Evolutionary conservation across 2,329 filamentous ascomycete genomes (phyloP).

Genomic region (Exophiala sp.): DNA sequence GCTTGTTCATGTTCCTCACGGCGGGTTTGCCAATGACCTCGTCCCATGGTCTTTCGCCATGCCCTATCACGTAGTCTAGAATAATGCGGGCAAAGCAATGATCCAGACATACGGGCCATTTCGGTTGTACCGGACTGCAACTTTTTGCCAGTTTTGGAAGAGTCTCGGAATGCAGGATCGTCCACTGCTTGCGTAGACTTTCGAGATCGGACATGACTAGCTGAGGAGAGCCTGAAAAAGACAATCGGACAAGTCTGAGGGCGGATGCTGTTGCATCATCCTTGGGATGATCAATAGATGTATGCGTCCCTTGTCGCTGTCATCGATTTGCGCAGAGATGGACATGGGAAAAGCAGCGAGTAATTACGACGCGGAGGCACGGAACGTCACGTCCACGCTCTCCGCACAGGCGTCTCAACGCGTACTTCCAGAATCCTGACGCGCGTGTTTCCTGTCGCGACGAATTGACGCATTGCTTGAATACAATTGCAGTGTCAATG

Average conservation of each 20-base stretch:
- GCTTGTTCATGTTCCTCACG: conserved; percentile 39
- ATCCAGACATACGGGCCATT: conserved; percentile 39
- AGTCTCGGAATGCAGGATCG: conserved; percentile 25
- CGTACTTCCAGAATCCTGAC: not conserved
- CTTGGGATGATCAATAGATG: too few species aligned
- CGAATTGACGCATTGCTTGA: too few species aligned
- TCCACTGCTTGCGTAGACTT: conserved; percentile 24
- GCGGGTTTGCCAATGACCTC: conserved; percentile 40
- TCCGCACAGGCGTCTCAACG: not conserved
- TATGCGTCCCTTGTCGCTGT: too few species aligned
- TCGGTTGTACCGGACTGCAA: conserved; percentile 30
- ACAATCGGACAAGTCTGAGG: too few species aligned
- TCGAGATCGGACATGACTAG: conserved; percentile 14
- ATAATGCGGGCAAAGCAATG: conserved; percentile 29
- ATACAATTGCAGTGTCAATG: too few species aligned
- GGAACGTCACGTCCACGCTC: not conserved
- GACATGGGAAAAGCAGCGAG: not conserved
- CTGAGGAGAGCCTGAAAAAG: too few species aligned
- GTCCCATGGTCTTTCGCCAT: conserved; percentile 40
- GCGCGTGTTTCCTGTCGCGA: not conserved
- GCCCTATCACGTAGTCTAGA: conserved; percentile 38
- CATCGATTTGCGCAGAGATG: too few species aligned
- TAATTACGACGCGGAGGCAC: not conserved
- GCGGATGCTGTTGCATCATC: not conserved
- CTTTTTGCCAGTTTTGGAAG: conserved; percentile 28